A percentile compares a stretch with the other conserved stretches of the same genome.
phyloP scores from a whole-genome alignment of 228 moss, liverwort and hornwort species.

The Sphagnum fallax region DNA sequence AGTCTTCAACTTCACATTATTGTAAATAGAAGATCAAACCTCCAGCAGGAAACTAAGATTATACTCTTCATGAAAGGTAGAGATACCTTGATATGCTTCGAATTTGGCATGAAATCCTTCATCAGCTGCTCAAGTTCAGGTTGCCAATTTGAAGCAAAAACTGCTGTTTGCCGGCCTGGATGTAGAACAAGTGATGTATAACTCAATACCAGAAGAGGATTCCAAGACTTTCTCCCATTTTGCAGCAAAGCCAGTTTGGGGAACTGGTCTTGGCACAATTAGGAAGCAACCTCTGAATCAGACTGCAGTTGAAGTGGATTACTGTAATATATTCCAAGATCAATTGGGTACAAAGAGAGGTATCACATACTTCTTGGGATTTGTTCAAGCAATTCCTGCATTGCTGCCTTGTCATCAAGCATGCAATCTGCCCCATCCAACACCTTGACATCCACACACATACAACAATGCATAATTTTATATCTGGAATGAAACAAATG shows the following conservation, averaged over 20 bases:
- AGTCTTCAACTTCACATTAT: too few relatives aligned
- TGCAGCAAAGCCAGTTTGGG: neutral
- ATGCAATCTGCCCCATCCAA: constrained; percentile 66
- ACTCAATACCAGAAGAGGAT: neutral
- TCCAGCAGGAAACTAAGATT: too few relatives aligned
- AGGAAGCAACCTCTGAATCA: too few relatives aligned
- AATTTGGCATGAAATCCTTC: constrained; percentile 36
- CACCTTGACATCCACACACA: constrained; percentile 18
- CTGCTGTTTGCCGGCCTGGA: constrained; percentile 38
- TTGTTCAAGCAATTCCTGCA: constrained; percentile 40
- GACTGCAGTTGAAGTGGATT: neutral
- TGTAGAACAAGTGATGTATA: neutral
- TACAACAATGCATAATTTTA: neutral
- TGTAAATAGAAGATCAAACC: too few relatives aligned
- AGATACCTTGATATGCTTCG: constrained; percentile 42
- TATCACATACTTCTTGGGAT: constrained; percentile 19
- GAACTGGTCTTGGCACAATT: neutral
- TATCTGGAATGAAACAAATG: neutral
- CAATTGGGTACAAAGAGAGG: neutral
- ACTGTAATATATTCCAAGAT: neutral
- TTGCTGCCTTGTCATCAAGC: constrained; percentile 42
- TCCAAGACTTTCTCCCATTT: neutral
- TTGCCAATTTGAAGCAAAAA: constrained; percentile 63
- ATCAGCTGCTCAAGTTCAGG: constrained; percentile 43
- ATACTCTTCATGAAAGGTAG: too few relatives aligned